Evolutionary conservation across 164 flowering plant species (phyloP).

Genomic region (Vitis labrusca): DNA sequence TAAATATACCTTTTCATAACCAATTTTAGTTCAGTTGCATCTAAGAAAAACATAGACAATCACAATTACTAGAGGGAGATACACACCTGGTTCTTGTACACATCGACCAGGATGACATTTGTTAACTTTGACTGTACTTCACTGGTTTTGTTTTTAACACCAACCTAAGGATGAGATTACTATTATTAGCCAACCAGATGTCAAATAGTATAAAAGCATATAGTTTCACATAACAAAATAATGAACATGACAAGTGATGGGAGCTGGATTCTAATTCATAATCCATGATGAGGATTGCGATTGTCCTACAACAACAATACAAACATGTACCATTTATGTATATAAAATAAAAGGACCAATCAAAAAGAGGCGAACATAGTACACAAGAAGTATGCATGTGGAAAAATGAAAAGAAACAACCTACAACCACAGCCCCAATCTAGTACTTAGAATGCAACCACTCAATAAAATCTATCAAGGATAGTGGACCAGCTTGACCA

Average conservation of each 20-base stretch:
- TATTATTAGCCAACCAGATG: constrained; percentile 6
- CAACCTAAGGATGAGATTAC: constrained; percentile 57
- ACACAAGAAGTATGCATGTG: too few relatives aligned
- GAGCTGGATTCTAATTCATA: too few relatives aligned
- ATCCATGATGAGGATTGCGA: too few relatives aligned
- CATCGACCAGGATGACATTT: constrained; percentile 80
- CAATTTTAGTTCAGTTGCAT: too few relatives aligned
- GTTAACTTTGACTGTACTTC: constrained; percentile 86
- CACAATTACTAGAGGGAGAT: not conserved
- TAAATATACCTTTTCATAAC: too few relatives aligned
- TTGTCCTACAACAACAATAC: not conserved
- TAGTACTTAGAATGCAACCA: too few relatives aligned
- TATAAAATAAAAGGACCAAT: too few relatives aligned
- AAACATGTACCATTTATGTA: not conserved
- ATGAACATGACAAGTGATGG: not conserved
- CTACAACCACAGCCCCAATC: too few relatives aligned
- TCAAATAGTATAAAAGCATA: constrained; percentile 1
- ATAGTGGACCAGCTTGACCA: too few relatives aligned
- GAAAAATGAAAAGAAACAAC: too few relatives aligned
- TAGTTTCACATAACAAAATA: not conserved
- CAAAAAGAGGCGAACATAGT: too few relatives aligned
- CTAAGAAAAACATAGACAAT: not conserved
- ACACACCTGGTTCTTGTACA: constrained; percentile 85
- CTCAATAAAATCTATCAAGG: too few relatives aligned
- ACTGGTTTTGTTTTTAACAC: constrained; percentile 78